These are phyloP conservation scores for Entomortierella chlamydospora DNA, from an alignment of 192 early-diverging fungal genomes.

Conservation along the genomic window DNA sequence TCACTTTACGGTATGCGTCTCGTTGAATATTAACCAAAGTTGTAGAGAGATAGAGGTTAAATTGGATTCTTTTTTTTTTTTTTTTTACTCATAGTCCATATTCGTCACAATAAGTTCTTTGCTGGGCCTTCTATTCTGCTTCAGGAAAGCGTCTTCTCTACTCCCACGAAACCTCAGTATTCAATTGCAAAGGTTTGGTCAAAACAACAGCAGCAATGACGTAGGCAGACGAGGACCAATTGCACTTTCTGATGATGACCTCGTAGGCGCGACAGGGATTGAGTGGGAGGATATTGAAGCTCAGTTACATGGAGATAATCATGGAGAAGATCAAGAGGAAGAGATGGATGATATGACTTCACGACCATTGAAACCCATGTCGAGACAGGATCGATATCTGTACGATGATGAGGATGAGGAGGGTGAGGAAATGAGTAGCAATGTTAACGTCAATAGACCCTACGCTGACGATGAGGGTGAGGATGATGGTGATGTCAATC, in stretches of 20 bases:
- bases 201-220: conserved; percentile 6
- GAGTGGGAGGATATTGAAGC: conserved; percentile 50
- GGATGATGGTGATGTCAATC: neutral
- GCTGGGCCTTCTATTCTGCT: conserved; percentile 35
- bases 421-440: conserved; percentile 1
- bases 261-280: conserved; percentile 34
- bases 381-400: conserved; percentile 9
- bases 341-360: conserved; percentile 18
- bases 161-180: conserved; percentile 42
- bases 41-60: too few species aligned
- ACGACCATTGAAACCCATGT: conserved; percentile 7
- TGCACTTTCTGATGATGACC: conserved; percentile 45
- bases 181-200: conserved; percentile 33
- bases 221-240: conserved; percentile 30
- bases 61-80: conserved; percentile 10
- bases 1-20: too few species aligned
- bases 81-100: conserved; percentile 20
- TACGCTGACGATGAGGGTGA: conserved; percentile 19
- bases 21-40: too few species aligned
- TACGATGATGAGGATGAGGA: conserved; percentile 24
- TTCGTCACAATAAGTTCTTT: conserved; percentile 26
- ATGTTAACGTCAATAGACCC: neutral
- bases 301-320: conserved; percentile 6
- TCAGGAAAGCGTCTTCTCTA: conserved; percentile 34
- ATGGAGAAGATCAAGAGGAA: neutral